Evolutionary conservation across 805 yeast species (phyloP).

Genomic region (Candida manassasensis): DNA sequence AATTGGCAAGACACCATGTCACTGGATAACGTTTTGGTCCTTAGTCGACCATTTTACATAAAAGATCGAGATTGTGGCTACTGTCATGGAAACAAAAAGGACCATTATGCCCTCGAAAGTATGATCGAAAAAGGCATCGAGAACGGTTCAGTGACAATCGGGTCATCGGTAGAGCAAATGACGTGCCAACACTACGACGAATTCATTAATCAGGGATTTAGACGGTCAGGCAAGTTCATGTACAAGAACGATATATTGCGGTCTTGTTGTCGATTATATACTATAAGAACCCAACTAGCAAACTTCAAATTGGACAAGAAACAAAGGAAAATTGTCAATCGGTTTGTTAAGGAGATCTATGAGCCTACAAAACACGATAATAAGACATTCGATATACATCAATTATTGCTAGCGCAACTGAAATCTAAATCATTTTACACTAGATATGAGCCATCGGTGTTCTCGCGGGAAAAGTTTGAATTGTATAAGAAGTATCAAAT

Average conservation of each 20-base stretch:
- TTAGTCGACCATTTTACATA: constrained; percentile 43
- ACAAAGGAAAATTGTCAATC: constrained; percentile 58
- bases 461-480: constrained; percentile 54
- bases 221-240: constrained; percentile 70
- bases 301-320: constrained; percentile 55
- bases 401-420: constrained; percentile 39
- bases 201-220: constrained; percentile 67
- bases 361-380: constrained; percentile 11
- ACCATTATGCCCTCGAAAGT: constrained; percentile 35
- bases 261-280: constrained; percentile 74
- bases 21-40: too few relatives aligned
- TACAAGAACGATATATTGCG: constrained; percentile 63
- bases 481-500: constrained; percentile 67
- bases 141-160: constrained; percentile 24
- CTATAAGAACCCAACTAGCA: constrained; percentile 59
- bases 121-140: constrained; percentile 15
- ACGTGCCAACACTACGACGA: constrained; percentile 53
- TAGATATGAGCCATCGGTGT: constrained; percentile 47
- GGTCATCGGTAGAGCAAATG: constrained; percentile 41
- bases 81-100: constrained; percentile 49
- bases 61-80: constrained; percentile 62
- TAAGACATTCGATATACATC: constrained; percentile 18
- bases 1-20: too few relatives aligned
- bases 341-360: constrained; percentile 44
- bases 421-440: constrained; percentile 35